Evolutionary conservation across 306 rosid genomes (phyloP).

Genomic region (Crataegus laevigata): DNA sequence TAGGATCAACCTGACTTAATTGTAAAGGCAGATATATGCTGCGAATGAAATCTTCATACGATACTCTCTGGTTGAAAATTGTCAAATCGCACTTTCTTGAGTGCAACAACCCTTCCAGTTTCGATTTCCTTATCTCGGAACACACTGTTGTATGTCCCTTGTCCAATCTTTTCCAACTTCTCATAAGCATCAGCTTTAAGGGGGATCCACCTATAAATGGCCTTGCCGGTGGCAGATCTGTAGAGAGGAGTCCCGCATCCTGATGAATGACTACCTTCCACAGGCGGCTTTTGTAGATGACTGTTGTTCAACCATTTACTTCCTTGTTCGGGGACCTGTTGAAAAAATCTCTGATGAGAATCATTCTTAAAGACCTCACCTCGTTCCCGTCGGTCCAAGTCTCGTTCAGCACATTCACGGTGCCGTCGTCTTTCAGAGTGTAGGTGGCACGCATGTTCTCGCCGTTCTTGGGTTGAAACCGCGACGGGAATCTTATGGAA

Average conservation of each 20-base stretch:
- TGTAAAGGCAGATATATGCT: conserved; percentile 80
- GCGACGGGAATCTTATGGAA: too few species aligned
- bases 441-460: too few species aligned
- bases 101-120: conserved; percentile 71
- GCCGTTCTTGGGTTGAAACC: too few species aligned
- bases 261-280: conserved; percentile 49
- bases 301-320: conserved; percentile 60
- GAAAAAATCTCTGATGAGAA: conserved; percentile 46
- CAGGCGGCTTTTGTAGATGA: conserved; percentile 47
- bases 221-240: conserved; percentile 73
- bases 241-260: too few species aligned
- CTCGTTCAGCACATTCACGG: too few species aligned
- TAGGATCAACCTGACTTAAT: conserved; percentile 96
- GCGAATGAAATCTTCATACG: conserved; percentile 92
- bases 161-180: conserved; percentile 96
- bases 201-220: conserved; percentile 88
- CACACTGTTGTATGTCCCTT: conserved; percentile 98
- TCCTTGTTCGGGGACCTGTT: conserved; percentile 49
- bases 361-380: conserved; percentile 41
- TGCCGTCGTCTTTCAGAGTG: too few species aligned
- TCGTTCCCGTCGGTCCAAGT: too few species aligned
- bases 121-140: conserved; percentile 82
- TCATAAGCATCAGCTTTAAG: conserved; percentile 85
- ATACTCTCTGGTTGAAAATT: conserved; percentile 86
- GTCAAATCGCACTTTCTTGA: conserved; percentile 93